Percentiles rank a stretch among this genome's conserved stretches.
phyloP scores from a whole-genome alignment of 495 filamentous ascomycete genomes.

The Aspergillus bridgeri region DNA sequence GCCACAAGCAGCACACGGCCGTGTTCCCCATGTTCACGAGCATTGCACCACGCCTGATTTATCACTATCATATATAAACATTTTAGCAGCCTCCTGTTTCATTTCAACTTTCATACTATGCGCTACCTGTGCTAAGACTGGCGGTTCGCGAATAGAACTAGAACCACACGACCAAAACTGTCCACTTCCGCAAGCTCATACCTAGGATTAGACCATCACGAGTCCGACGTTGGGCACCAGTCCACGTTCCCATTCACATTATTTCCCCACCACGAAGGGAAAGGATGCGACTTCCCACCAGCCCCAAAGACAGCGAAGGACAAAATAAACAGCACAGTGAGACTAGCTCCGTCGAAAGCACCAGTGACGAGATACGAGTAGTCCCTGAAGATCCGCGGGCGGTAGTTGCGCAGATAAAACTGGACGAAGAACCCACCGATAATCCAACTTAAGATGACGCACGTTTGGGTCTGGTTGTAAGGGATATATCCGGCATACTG shows the following conservation, averaged over 20 bases:
- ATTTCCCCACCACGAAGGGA: background rate
- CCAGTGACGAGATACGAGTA: slow-evolving; percentile 56
- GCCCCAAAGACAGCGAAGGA: slow-evolving; percentile 58
- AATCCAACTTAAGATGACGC: slow-evolving; percentile 33
- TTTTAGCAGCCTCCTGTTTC: no score
- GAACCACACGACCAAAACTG: no score
- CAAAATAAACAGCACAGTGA: slow-evolving; percentile 52
- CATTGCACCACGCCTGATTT: no score
- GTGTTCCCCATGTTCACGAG: no score
- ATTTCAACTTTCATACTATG: no score
- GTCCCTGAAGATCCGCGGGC: slow-evolving; percentile 51
- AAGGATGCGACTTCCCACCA: slow-evolving; percentile 18
- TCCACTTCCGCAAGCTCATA: no score
- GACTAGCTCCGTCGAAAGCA: slow-evolving; percentile 53
- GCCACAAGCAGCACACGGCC: no score
- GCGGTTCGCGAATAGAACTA: no score
- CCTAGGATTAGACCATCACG: background rate
- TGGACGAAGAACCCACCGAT: slow-evolving; percentile 46
- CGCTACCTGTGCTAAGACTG: no score
- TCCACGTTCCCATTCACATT: background rate
- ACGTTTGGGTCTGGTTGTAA: slow-evolving; percentile 44
- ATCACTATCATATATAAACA: no score
- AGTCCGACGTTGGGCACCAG: background rate
- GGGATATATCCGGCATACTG: slow-evolving; percentile 44
- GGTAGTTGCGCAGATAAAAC: slow-evolving; percentile 49